Evolutionary conservation across 192 early-diverging fungal genomes (phyloP).

Genomic region (Dissophora ornata): DNA sequence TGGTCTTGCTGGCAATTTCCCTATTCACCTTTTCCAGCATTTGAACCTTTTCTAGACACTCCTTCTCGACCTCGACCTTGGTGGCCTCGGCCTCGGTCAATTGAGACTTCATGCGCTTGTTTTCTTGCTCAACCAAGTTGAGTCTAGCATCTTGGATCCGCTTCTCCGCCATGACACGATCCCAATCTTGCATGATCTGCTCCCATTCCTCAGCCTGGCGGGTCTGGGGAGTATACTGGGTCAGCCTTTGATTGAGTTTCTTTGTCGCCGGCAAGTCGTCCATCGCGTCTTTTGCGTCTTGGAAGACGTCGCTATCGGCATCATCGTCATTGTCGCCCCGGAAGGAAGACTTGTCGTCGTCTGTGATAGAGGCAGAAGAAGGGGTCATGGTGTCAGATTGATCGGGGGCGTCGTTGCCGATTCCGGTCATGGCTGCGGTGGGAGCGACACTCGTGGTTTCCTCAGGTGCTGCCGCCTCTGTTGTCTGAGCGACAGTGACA

Average conservation of each 20-base stretch:
- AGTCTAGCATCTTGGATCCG: constrained; percentile 43
- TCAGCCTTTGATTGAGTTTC: constrained; percentile 33
- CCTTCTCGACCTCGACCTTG: constrained; percentile 29
- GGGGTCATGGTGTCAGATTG: constrained; percentile 26
- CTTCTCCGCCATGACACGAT: constrained; percentile 43
- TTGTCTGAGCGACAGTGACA: background rate
- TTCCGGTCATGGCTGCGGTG: constrained; percentile 40
- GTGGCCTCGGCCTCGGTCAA: constrained; percentile 29
- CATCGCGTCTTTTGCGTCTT: constrained; percentile 38
- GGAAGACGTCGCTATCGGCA: constrained; percentile 17
- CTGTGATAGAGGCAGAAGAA: constrained; percentile 24
- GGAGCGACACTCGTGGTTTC: constrained; percentile 1
- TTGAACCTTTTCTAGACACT: constrained; percentile 17
- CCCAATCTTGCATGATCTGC: constrained; percentile 48
- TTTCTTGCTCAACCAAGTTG: constrained; percentile 43
- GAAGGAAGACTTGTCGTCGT: background rate
- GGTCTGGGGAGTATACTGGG: constrained; percentile 15
- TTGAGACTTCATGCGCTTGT: constrained; percentile 46
- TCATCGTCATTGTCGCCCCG: constrained; percentile 8
- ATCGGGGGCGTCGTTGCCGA: constrained; percentile 45
- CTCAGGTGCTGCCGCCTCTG: background rate
- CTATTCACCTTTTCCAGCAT: constrained; percentile 27
- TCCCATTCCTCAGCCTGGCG: constrained; percentile 40
- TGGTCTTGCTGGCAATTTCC: constrained; percentile 22
- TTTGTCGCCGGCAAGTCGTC: constrained; percentile 35